Conservation (phyloP, 176 grass and related monocot species). For the Rhynchospora tenuis region DNA sequence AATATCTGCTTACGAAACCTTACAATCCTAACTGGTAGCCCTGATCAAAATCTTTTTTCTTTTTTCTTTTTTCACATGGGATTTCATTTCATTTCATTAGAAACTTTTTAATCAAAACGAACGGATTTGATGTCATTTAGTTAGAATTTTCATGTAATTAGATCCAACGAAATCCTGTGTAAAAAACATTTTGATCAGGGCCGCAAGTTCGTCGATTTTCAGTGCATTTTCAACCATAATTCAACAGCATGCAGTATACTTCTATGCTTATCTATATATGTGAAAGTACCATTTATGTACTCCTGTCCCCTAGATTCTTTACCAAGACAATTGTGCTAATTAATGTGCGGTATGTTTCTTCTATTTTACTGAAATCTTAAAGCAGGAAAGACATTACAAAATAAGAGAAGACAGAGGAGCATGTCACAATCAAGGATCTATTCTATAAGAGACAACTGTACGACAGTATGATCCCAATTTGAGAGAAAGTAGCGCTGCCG, state of each 20-base stretch:
- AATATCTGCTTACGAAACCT: background rate
- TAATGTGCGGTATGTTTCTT: background rate
- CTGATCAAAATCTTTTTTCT: no score
- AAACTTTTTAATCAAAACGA: no score
- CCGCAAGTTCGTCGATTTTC: background rate
- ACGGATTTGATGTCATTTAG: no score
- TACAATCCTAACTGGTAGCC: background rate
- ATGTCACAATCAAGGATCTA: constrained; percentile 18
- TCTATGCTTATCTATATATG: background rate
- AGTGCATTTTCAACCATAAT: background rate
- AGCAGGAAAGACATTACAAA: background rate
- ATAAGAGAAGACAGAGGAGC: background rate
- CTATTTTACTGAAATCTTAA: background rate
- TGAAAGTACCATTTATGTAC: background rate
- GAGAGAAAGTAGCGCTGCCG: background rate
- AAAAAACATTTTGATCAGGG: no score
- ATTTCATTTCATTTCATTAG: no score
- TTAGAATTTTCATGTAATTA: no score
- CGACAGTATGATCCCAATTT: background rate
- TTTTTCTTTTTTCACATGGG: no score
- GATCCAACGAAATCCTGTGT: no score
- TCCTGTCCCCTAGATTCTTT: background rate
- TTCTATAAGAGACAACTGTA: constrained; percentile 15
- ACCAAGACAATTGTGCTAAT: background rate
- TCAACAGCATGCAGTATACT: background rate